Evolutionary conservation across 1,284 basidiomycete species (phyloP), one percentile per base, ranked within the genome.

Genomic region (Microbotryum silenes-acaulis): DNA sequence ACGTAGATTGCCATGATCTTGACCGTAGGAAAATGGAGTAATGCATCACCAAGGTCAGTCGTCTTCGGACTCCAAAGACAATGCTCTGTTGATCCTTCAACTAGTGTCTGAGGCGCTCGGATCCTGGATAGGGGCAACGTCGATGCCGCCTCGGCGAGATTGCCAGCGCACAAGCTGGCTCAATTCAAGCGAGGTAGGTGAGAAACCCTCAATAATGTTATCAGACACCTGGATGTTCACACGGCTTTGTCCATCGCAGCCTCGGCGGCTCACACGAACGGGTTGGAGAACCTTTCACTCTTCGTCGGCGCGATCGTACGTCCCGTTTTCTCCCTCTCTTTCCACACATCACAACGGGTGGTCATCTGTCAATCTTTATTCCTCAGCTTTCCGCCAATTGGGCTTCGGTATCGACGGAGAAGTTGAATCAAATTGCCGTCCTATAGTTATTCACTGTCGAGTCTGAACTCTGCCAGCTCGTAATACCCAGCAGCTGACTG

Each of bases 201-300:
- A 16, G 31, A 6, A 10, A 5, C 23, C n/a, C n/a, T 23, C 2
- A 9, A n/a, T 6, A n/a, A 23, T 2, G 31, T 8, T 31, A 3
- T 25, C 8, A 12, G 37, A 6, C 4, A 18, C 12, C 10, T 16
- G 1, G 37, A 16, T 42, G 14, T 18, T 42, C 14, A 42, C 12
- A n/a, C 6, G 16, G 18, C 42, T 5, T 20, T 12, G n/a, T 10
- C 12, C 10, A 44, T 16, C 12, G 6, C 52, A 54, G 52, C 52
- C 18, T n/a, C 52, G 20, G 52, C 31, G 12, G 52, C 52, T 54
- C 52, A 54, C 37, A 21, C 33, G 12, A 54, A 54, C 52, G 52
- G 52, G 4, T 25, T 54, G 23, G 52, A 54, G 23, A 42, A 23
- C 9, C 44, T 54, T 31, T 42, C 52, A 6, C 52, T 54, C 14